Evolutionary conservation across 768 basidiomycete species (phyloP), one percentile per base, ranked within the genome.

Genomic region (Phlebiopsis gigantea): DNA sequence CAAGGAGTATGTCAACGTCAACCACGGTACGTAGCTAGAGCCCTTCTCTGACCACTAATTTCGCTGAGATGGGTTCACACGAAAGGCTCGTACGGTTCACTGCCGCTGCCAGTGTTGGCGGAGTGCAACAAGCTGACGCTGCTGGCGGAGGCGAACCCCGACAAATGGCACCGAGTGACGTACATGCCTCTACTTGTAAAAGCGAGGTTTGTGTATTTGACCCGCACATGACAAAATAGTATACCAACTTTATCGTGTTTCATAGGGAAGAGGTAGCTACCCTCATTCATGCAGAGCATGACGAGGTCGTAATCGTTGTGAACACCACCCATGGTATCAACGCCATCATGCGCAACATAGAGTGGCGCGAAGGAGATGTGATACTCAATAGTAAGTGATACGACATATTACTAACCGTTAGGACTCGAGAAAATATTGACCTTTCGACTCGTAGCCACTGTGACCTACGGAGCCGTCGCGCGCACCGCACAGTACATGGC

Each of bases 301-400:
- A 85, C 45, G 86, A 87, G 63, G 72, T 80, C n/a, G 81, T 86
- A 15, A 61, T 80, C 24, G 78, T 85, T 0, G 69, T 77, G 0
- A 89, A 88, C 61, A 78, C 87, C 0, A 84, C 84, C 0, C 76
- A 80, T 60, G 87, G 81, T 2, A 61, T 93, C 30, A 83, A 84
- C 61, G 88, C 83, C 9, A 72, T 93, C 49, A 66, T 90, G 29
- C 71, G 77, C 46, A 90, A 90, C 57, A 73, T 93, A 28, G 72
- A 78, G 34, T 90, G 86, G 87, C 72, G 79, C 34, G 66, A 79
- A 48, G 83, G 79, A 0, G 90, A 93, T 67, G 70, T 87, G 8
- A 75, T 93, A 52, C 70, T 91, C 45, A 58, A 51, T 56, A 59
- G 66, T 67, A 15, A 22, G 59, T 50, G 19, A 15, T 39, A 17